phyloP scores from a whole-genome alignment of 257 asterid species.

The Salvia hispanica region DNA sequence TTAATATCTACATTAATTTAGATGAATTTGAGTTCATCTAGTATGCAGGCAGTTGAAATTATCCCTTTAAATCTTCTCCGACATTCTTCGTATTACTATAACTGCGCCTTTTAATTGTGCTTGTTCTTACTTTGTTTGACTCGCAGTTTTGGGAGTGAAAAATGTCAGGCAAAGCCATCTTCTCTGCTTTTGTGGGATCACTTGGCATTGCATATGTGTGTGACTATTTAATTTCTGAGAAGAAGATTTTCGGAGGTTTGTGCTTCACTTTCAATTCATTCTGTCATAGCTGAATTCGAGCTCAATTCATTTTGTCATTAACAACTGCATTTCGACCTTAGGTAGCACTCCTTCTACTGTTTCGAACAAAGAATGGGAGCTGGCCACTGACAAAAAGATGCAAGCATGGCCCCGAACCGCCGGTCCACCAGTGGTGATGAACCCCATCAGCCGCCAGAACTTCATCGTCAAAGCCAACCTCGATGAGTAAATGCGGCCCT shows the following conservation, averaged over 20 bases:
- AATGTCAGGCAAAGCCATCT: constrained; percentile 43
- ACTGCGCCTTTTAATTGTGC: not conserved
- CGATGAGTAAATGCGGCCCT: constrained; percentile 37
- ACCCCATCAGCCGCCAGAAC: constrained; percentile 95
- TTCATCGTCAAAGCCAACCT: constrained; percentile 69
- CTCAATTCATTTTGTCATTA: not conserved
- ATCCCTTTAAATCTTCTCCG: not conserved
- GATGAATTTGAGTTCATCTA: not conserved
- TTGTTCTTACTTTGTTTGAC: not conserved
- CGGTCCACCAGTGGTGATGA: constrained; percentile 96
- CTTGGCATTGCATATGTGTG: constrained; percentile 34
- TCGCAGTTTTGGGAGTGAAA: constrained; percentile 24
- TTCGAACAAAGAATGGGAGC: constrained; percentile 64
- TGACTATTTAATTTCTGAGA: constrained; percentile 39
- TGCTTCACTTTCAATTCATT: not conserved
- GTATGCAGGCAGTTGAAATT: not conserved
- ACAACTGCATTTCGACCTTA: constrained; percentile 29
- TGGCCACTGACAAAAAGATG: constrained; percentile 83
- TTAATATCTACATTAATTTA: not conserved
- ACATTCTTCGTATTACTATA: not conserved
- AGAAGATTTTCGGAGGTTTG: constrained; percentile 47
- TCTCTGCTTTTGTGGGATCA: constrained; percentile 34
- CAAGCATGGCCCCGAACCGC: constrained; percentile 99
- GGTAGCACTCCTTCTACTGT: constrained; percentile 76
- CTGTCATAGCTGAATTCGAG: not conserved